These are phyloP conservation scores for Aspergillus sparsus DNA, from an alignment of 495 filamentous ascomycete genomes.

Conservation along the genomic window DNA sequence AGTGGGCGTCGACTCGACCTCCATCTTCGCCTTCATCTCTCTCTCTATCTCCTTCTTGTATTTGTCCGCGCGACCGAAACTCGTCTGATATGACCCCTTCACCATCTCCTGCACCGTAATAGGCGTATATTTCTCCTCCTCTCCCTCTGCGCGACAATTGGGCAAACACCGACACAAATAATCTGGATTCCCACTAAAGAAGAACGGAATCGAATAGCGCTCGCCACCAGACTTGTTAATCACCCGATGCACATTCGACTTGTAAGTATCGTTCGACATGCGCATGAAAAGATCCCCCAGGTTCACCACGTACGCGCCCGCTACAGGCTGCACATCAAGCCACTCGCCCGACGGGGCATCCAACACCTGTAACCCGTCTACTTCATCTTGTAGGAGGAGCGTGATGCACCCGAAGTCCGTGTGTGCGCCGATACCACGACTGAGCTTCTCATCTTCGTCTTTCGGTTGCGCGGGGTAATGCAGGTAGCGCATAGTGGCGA, in stretches of 20 bases:
- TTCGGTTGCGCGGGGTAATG: slow-evolving; percentile 48
- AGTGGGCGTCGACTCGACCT: slow-evolving; percentile 9
- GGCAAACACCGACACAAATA: slow-evolving; percentile 56
- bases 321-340: slow-evolving; percentile 50
- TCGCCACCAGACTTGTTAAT: slow-evolving; percentile 47
- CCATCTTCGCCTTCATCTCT: slow-evolving; percentile 15
- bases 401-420: slow-evolving; percentile 50
- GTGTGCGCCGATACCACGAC: slow-evolving; percentile 49
- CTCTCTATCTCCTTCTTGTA: slow-evolving; percentile 34
- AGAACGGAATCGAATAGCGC: slow-evolving; percentile 64
- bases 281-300: slow-evolving; percentile 60
- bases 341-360: slow-evolving; percentile 43
- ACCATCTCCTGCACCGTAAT: slow-evolving; percentile 46
- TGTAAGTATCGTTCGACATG: slow-evolving; percentile 60
- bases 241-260: slow-evolving; percentile 57
- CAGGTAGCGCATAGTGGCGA: slow-evolving; percentile 47
- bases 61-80: slow-evolving; percentile 38
- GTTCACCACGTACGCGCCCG: slow-evolving; percentile 56
- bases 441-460: slow-evolving; percentile 41
- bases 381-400: slow-evolving; percentile 49
- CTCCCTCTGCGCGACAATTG: slow-evolving; percentile 41
- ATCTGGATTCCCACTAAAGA: slow-evolving; percentile 57
- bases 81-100: slow-evolving; percentile 34
- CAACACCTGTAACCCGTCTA: slow-evolving; percentile 54
- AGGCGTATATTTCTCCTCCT: slow-evolving; percentile 49